Conservation (phyloP, 176 grass and related monocot genomes). For the Oryza brachyantha region DNA sequence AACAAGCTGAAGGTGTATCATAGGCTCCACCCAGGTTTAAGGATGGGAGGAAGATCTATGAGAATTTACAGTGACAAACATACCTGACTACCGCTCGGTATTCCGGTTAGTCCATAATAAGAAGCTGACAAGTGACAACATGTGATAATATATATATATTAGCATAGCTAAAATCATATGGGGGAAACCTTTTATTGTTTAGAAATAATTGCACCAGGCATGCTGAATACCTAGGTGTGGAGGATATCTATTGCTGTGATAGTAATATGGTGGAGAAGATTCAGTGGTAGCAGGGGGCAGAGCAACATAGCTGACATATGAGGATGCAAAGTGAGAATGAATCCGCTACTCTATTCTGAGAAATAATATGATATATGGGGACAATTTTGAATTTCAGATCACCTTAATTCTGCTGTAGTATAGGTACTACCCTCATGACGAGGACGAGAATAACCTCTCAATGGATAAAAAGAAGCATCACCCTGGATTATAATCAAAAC, state of each 20-base stretch:
- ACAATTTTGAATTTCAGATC: background rate
- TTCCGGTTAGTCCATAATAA: slow-evolving; percentile 14
- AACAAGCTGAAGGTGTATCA: background rate
- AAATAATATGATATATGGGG: background rate
- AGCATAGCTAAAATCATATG: background rate
- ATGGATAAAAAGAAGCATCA: slow-evolving; percentile 30
- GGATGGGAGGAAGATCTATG: background rate
- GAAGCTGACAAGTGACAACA: slow-evolving; percentile 31
- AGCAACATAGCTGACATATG: slow-evolving; percentile 21
- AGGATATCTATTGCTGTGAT: slow-evolving; percentile 7
- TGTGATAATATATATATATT: background rate
- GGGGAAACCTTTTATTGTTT: background rate
- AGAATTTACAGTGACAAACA: background rate
- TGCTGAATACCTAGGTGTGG: background rate
- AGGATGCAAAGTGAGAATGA: background rate
- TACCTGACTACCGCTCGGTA: slow-evolving; percentile 19
- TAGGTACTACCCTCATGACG: slow-evolving; percentile 24
- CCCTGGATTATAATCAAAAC: slow-evolving; percentile 22
- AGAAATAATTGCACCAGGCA: background rate
- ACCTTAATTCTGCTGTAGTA: slow-evolving; percentile 19
- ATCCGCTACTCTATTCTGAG: background rate
- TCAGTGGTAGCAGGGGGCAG: background rate
- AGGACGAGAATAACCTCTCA: slow-evolving; percentile 34
- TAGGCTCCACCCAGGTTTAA: background rate
- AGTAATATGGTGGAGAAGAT: slow-evolving; percentile 22